A percentile compares a stretch with the other conserved stretches of the same genome.
Conservation (phyloP, 805 yeast species). For the Barnettozyma populi region DNA sequence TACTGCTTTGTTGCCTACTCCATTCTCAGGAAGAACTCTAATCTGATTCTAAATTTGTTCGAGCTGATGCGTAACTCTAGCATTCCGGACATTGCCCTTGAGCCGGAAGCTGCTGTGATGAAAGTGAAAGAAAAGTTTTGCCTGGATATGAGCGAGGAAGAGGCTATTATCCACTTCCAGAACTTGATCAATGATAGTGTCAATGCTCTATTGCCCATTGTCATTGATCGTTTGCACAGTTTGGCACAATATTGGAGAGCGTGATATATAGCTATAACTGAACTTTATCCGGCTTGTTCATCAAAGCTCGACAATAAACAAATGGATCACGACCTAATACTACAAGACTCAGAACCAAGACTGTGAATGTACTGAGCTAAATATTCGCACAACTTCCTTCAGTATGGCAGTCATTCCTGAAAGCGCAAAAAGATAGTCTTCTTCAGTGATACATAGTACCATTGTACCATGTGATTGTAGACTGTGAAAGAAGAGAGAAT, state of each 20-base stretch:
- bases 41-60: conserved; percentile 82
- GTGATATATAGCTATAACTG: neutral
- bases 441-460: too few species aligned
- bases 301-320: too few species aligned
- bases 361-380: too few species aligned
- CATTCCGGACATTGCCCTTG: conserved; percentile 83
- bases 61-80: conserved; percentile 92
- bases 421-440: too few species aligned
- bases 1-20: conserved; percentile 94
- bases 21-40: conserved; percentile 83
- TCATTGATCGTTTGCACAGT: conserved; percentile 90
- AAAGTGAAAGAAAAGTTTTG: conserved; percentile 94
- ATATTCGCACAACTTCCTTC: too few species aligned
- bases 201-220: conserved; percentile 88
- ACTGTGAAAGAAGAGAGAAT: too few species aligned
- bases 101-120: conserved; percentile 79
- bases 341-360: too few species aligned
- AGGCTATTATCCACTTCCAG: conserved; percentile 92
- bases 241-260: conserved; percentile 98
- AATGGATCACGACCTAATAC: too few species aligned
- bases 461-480: too few species aligned
- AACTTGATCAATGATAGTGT: conserved; percentile 91
- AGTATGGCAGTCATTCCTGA: too few species aligned
- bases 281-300: neutral
- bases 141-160: conserved; percentile 90